Evolutionary conservation across 441 rosid genomes (phyloP).

Genomic region (Arabidopsis hybrid): DNA sequence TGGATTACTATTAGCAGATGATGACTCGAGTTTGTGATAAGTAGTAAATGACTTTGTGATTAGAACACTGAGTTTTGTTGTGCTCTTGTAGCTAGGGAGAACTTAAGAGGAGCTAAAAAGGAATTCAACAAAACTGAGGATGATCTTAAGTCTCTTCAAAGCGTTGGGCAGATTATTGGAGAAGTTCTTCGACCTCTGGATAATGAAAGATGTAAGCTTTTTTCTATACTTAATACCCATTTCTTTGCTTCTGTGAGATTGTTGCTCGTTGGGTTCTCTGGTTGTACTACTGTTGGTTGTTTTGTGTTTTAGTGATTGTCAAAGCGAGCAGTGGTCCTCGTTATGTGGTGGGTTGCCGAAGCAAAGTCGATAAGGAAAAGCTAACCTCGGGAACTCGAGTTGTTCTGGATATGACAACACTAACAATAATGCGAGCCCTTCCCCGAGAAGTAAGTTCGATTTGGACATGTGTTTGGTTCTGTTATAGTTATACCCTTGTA

Average conservation of each 20-base stretch:
- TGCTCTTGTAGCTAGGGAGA: constrained; percentile 75
- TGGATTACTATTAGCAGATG: constrained; percentile 6
- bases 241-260: not conserved
- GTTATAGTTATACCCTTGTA: not conserved
- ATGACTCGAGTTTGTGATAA: not conserved
- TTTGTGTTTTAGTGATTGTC: constrained; percentile 61
- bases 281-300: not conserved
- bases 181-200: constrained; percentile 98
- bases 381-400: constrained; percentile 77
- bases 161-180: constrained; percentile 98
- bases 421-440: constrained; percentile 82
- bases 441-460: constrained; percentile 64
- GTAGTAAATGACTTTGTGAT: not conserved
- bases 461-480: constrained; percentile 6
- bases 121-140: constrained; percentile 97
- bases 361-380: constrained; percentile 81
- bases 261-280: not conserved
- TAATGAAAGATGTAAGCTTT: constrained; percentile 77
- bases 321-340: constrained; percentile 88
- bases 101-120: constrained; percentile 76
- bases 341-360: constrained; percentile 82
- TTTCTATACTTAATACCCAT: not conserved
- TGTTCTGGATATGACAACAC: constrained; percentile 81
- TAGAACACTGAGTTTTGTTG: not conserved
- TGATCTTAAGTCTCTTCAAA: constrained; percentile 96